A percentile compares a stretch with the other conserved stretches of the same genome.
These are phyloP conservation scores for Pleurotus eryngii DNA, from an alignment of 768 basidiomycete species.

Conservation along the genomic window DNA sequence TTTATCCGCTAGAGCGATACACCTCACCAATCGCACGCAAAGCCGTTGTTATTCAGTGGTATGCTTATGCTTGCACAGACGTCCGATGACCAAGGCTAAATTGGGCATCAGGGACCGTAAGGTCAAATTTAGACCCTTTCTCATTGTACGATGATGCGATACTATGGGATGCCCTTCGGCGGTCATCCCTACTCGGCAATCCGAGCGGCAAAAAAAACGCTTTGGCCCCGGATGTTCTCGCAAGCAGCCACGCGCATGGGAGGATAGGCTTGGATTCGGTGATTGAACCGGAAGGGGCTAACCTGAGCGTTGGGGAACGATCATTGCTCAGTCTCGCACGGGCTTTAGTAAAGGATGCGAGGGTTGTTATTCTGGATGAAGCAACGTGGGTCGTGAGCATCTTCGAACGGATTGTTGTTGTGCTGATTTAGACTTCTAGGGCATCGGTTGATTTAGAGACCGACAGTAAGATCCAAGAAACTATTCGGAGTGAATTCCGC, in stretches of 20 bases:
- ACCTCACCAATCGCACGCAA: conserved; percentile 1
- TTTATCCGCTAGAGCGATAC: conserved; percentile 4
- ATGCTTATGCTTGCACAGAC: conserved; percentile 20
- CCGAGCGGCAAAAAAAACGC: conserved; percentile 46
- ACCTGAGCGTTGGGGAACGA: conserved; percentile 69
- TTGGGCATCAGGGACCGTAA: conserved; percentile 41
- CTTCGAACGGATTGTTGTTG: no score
- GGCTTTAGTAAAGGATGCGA: conserved; percentile 73
- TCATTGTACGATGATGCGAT: conserved; percentile 58
- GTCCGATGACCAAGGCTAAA: conserved; percentile 28
- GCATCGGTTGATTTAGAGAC: conserved; percentile 79
- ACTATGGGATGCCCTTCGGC: conserved; percentile 71
- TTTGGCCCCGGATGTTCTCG: conserved; percentile 45
- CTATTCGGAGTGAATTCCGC: conserved; percentile 70
- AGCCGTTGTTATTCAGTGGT: conserved; percentile 60
- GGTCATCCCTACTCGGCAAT: conserved; percentile 42
- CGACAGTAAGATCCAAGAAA: conserved; percentile 77
- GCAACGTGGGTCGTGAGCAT: conserved; percentile 43
- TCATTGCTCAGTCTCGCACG: conserved; percentile 76
- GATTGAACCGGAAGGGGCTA: conserved; percentile 74
- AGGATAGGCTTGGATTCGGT: conserved; percentile 67
- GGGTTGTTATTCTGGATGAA: conserved; percentile 78
- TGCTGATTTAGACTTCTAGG: conserved; percentile 10
- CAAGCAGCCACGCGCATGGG: conserved; percentile 43
- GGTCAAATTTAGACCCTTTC: conserved; percentile 60